phyloP scores from a whole-genome alignment of 495 filamentous ascomycete genomes.

The Cercophora newfieldiana region DNA sequence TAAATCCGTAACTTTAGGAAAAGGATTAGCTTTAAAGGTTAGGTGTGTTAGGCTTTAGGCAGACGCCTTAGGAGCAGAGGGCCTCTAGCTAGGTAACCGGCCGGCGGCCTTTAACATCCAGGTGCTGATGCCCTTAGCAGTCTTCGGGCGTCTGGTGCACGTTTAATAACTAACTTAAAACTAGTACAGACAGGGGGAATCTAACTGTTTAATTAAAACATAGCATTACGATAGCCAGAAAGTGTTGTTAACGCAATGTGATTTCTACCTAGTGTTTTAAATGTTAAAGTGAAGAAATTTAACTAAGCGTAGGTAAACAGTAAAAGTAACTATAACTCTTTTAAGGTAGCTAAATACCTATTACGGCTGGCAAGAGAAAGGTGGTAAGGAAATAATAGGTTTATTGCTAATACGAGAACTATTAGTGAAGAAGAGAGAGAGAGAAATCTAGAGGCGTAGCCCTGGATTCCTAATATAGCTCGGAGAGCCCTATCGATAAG shows the following conservation, averaged over 20 bases:
- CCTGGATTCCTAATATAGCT: too few species aligned
- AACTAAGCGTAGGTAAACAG: conserved; percentile 55
- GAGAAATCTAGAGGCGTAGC: too few species aligned
- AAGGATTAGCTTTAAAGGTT: conserved; percentile 73
- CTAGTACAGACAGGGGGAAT: conserved; percentile 43
- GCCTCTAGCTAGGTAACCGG: conserved; percentile 46
- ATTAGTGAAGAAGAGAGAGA: too few species aligned
- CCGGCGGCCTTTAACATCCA: conserved; percentile 33
- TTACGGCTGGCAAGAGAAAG: conserved; percentile 35
- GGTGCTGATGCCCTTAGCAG: conserved; percentile 35
- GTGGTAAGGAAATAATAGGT: conserved; percentile 75
- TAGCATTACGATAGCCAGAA: conserved; percentile 68
- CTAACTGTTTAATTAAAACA: conserved; percentile 66
- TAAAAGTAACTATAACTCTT: conserved; percentile 64
- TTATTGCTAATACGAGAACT: conserved; percentile 73
- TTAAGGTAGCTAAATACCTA: conserved; percentile 76
- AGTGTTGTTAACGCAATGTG: conserved; percentile 77
- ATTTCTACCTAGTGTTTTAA: conserved; percentile 79
- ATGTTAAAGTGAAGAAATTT: conserved; percentile 60
- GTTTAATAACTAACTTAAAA: conserved; percentile 43
- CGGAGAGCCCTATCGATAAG: too few species aligned
- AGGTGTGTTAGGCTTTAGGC: conserved; percentile 53
- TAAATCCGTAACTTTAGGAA: conserved; percentile 72
- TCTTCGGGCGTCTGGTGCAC: conserved; percentile 38
- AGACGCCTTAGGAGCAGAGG: conserved; percentile 57